Evolutionary conservation across 176 grass and related monocot genomes (phyloP).

Genomic region (Alopecurus myosuroides): DNA sequence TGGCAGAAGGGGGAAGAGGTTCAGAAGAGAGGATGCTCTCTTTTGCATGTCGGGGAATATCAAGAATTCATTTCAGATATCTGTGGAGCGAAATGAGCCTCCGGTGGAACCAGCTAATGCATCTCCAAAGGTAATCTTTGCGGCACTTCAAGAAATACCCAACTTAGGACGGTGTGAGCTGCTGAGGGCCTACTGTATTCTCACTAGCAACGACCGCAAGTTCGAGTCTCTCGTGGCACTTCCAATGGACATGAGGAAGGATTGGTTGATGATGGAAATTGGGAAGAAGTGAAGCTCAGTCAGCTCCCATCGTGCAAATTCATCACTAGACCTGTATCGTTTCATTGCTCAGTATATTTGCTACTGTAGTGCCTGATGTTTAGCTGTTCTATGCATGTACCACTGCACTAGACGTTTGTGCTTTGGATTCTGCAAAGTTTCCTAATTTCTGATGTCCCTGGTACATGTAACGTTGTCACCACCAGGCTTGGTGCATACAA

Average conservation of each 20-base stretch:
- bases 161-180: constrained; percentile 19
- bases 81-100: constrained; percentile 11
- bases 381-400: neutral
- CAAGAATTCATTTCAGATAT: constrained; percentile 37
- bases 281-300: constrained; percentile 2
- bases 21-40: constrained; percentile 20
- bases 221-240: constrained; percentile 4
- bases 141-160: constrained; percentile 24
- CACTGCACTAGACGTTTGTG: neutral
- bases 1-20: neutral
- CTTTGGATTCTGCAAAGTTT: neutral
- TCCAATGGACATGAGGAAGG: constrained; percentile 30
- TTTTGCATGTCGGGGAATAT: constrained; percentile 33
- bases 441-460: neutral
- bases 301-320: neutral
- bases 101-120: neutral
- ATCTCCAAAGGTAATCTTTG: constrained; percentile 25
- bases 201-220: constrained; percentile 19
- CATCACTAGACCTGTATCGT: neutral
- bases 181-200: constrained; percentile 18
- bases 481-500: neutral
- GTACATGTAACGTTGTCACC: neutral
- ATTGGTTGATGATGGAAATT: constrained; percentile 28
- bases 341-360: neutral
- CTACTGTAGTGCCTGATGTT: neutral